Base-by-base conservation (phyloP, 1,284 basidiomycete genomes). In the Tremellales sp. region DNA sequence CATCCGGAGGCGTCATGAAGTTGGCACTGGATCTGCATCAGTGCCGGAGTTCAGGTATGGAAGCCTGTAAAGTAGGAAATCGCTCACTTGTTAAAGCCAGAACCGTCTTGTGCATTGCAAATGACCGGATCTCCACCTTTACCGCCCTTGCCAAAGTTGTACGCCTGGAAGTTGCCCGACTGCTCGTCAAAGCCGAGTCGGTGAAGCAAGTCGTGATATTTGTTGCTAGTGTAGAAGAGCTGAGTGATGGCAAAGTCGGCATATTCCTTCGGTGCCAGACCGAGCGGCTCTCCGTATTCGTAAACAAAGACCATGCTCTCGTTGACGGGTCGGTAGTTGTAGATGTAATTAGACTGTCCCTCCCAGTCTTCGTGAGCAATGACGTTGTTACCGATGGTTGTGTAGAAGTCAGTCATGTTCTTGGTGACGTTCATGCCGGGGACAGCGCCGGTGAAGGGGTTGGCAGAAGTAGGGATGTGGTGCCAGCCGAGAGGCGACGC, bases 401-500 rank as follows among this genome's bases (percentile, higher is more conserved):
- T 86, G 29, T 83, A 83, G 45, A 85, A 87, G 64, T 85, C 85
- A 55, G 81, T 75, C 51, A 64, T 68, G 45, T 65, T 71, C 37
- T 61, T 62, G 35, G 62, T 57, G 41, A 57, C 57, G 40, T 64
- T 58, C 46, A 64, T 59, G 26, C 73, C 73, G 15, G 59, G 57
- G 48, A 73, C 61, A 22, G 61, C 51, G 36, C 55, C 47, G 12
- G 48, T 40, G 62, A 65, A 75, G 12, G 71, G 69, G 61, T 73
- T 71, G 48, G 68, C 48, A 12, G 54, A 51, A 26, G 70, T 67
- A n/a, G 77, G 77, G 61, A 79, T 74, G 22, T 72, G 58, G 68
- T 96, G 91, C 92, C 92, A 97, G 12, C 92, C 92, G 29, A 80
- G 77, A 21, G 92, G 91, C 40, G 87, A 90, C 4, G 91, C 89